Conservation (phyloP, 176 grass and related monocot species). For the Pontederia crassipes region DNA sequence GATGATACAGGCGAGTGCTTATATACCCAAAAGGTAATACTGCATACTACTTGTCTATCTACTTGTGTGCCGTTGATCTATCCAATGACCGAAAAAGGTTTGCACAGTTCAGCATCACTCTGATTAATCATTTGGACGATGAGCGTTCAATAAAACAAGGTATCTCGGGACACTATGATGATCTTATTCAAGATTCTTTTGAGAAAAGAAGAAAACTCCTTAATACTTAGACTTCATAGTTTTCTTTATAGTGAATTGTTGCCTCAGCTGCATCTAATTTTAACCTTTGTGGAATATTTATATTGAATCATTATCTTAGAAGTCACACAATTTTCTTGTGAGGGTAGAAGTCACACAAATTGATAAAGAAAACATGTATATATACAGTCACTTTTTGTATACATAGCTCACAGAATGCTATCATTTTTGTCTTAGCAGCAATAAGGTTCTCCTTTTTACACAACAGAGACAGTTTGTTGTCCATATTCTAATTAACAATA, state of each 20-base stretch:
- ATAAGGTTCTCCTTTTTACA: too few relatives aligned
- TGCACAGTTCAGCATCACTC: slow-evolving; percentile 7
- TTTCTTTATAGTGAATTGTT: neutral
- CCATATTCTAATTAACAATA: too few relatives aligned
- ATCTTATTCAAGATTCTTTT: neutral
- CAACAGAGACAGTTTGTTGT: too few relatives aligned
- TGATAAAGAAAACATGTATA: too few relatives aligned
- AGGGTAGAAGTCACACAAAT: too few relatives aligned
- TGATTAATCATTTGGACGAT: slow-evolving; percentile 2
- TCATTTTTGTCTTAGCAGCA: too few relatives aligned
- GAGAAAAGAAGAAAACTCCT: neutral
- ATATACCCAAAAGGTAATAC: slow-evolving; percentile 9
- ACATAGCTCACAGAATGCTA: too few relatives aligned
- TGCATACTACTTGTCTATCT: slow-evolving; percentile 6
- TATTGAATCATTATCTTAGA: too few relatives aligned
- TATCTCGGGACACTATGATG: neutral
- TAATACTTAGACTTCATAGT: neutral
- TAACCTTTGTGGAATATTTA: too few relatives aligned
- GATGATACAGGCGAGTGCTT: neutral
- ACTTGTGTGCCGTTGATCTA: slow-evolving; percentile 6
- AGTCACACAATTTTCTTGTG: too few relatives aligned
- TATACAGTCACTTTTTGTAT: too few relatives aligned
- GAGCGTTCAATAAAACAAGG: slow-evolving; percentile 5
- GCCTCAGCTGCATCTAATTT: too few relatives aligned
- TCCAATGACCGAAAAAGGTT: slow-evolving; percentile 1